Evolutionary conservation across 1,284 basidiomycete genomes (phyloP), one percentile per base, ranked within the genome.

Genomic region (Flammula alnicola): DNA sequence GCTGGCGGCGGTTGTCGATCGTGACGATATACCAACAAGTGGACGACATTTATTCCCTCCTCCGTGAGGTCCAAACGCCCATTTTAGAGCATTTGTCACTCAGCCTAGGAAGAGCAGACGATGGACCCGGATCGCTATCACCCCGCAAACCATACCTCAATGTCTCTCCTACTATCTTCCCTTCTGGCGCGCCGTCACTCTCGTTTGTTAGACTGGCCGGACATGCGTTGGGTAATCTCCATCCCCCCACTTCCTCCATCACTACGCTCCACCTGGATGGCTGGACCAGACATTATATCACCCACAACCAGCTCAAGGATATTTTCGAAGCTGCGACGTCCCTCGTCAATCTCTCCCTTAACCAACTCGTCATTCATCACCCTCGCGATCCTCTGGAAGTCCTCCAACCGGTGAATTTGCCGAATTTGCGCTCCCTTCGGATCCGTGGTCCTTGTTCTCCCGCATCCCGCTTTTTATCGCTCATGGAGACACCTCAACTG

Each of bases 251-350:
- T 8, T 49, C 46, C 11, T 52, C 56, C 5, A 59, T 73, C 26
- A 66, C 65, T 12, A 75, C 70, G 9, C 64, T 77, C 11, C 71
- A 75, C 49, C 57, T 77, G 19, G 72, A 74, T 36, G 73, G 73
- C 2, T 69, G 66, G 58, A 60, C 66, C 5, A 66, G 66, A 40
- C 62, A 66, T 44, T 59, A 62, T 47, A 61, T 74, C 60, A 64
- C 63, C 29, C 55, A 64, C 22, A 50, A 56, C 9, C 68, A 71
- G 48, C 68, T 74, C 44, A 65, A 61, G 33, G 49, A 58, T 5
- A 53, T 74, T 38, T 54, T 76, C 14, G 55, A 59, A 10, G 50
- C 62, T 10, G 49, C 70, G 10, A 68, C 70, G 3, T 59, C 50
- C 9, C 64, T 77, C 17, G 49, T 64, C 44, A 72, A 74, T 47